These are phyloP conservation scores for Calendula officinalis DNA, from an alignment of 129 eudicot genomes.

Conservation along the genomic window DNA sequence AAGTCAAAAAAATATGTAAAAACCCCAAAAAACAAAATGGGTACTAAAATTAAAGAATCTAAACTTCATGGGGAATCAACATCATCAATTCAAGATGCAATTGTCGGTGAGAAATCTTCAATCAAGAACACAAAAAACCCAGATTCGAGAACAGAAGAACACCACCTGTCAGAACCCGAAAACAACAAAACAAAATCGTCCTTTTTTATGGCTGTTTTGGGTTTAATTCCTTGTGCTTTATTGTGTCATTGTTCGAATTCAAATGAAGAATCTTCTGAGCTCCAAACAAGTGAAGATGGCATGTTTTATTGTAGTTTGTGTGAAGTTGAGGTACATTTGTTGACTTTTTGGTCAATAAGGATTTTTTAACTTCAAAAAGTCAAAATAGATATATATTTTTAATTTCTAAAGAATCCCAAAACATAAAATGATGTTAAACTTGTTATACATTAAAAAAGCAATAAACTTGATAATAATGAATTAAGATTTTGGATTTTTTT, in stretches of 20 bases:
- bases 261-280: slow-evolving; percentile 60
- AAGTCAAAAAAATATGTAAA: slow-evolving; percentile 83
- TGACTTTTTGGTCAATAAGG: not conserved
- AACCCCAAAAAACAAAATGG: slow-evolving; percentile 39
- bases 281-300: slow-evolving; percentile 88
- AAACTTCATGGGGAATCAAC: slow-evolving; percentile 67
- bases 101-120: slow-evolving; percentile 37
- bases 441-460: slow-evolving; percentile 1
- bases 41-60: slow-evolving; percentile 40
- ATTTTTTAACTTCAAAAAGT: not conserved
- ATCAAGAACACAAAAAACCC: slow-evolving; percentile 35
- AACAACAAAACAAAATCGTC: slow-evolving; percentile 26
- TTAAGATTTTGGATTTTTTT: not conserved
- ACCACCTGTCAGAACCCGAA: slow-evolving; percentile 37
- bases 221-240: slow-evolving; percentile 66
- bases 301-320: slow-evolving; percentile 97
- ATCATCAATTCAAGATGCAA: slow-evolving; percentile 58
- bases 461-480: not conserved
- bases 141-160: slow-evolving; percentile 44
- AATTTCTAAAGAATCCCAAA: not conserved
- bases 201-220: slow-evolving; percentile 36
- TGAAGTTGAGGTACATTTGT: slow-evolving; percentile 83
- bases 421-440: not conserved
- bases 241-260: slow-evolving; percentile 47
- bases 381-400: not conserved